phyloP scores from a whole-genome alignment of 805 yeast genomes.

The Myxozyma nipponensis region DNA sequence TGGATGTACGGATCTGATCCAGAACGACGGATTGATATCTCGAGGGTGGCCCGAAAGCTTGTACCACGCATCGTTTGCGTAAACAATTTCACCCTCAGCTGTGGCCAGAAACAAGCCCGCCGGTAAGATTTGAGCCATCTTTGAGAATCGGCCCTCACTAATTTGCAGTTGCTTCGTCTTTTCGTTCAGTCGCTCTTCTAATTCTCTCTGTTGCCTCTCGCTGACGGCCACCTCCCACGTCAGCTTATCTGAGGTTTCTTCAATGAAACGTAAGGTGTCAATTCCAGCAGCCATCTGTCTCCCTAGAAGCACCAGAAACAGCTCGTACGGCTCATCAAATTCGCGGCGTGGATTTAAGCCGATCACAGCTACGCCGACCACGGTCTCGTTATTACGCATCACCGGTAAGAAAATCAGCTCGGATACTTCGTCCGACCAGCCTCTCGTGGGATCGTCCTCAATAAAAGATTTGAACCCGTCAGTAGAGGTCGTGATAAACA shows the following conservation, averaged over 20 bases:
- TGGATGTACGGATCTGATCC: constrained; percentile 29
- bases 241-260: constrained; percentile 23
- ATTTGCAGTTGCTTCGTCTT: constrained; percentile 21
- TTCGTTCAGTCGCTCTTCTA: constrained; percentile 17
- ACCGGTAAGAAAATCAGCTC: constrained; percentile 23
- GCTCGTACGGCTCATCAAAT: constrained; percentile 24
- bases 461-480: constrained; percentile 19
- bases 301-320: constrained; percentile 26
- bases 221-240: constrained; percentile 22
- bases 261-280: constrained; percentile 21
- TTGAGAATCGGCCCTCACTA: constrained; percentile 26
- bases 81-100: constrained; percentile 25
- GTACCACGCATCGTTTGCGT: constrained; percentile 28
- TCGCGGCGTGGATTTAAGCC: constrained; percentile 25
- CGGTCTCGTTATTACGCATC: constrained; percentile 26
- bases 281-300: constrained; percentile 27
- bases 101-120: constrained; percentile 27
- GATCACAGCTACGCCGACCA: constrained; percentile 26
- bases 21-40: constrained; percentile 23
- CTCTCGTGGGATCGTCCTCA: constrained; percentile 25
- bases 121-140: constrained; percentile 26
- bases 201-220: constrained; percentile 14
- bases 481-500: constrained; percentile 16
- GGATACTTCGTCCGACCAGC: constrained; percentile 23
- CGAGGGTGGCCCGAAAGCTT: constrained; percentile 15